Conservation (phyloP, 192 early-diverging fungal species). For the Podila verticillata region DNA sequence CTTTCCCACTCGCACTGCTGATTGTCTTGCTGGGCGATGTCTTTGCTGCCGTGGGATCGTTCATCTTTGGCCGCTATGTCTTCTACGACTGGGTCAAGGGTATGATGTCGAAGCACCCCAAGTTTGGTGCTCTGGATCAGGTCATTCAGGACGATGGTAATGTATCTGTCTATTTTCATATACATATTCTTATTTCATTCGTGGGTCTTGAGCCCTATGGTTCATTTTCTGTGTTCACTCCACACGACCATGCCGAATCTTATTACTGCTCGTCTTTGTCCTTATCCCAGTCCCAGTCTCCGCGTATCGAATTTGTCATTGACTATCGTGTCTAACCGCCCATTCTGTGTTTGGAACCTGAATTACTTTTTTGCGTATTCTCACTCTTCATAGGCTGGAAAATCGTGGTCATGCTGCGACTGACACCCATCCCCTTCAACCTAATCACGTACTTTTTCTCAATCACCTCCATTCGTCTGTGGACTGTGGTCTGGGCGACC, state of each 20-base stretch:
- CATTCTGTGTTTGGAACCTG: background rate
- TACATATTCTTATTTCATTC: no score
- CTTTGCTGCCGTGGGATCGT: constrained; percentile 43
- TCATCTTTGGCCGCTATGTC: constrained; percentile 56
- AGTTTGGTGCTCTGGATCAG: constrained; percentile 48
- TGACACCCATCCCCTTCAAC: constrained; percentile 56
- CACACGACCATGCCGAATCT: background rate
- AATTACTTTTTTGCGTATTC: background rate
- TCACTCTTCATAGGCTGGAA: constrained; percentile 51
- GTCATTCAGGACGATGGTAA: constrained; percentile 58
- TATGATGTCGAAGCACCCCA: constrained; percentile 51
- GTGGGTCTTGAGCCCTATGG: background rate
- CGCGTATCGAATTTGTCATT: no score
- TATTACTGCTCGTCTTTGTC: background rate
- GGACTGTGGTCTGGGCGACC: constrained; percentile 55
- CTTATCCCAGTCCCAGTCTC: background rate
- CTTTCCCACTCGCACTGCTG: constrained; percentile 37
- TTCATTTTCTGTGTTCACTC: background rate
- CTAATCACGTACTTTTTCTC: constrained; percentile 59
- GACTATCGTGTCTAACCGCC: no score
- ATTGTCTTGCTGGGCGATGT: constrained; percentile 49
- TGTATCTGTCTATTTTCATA: background rate
- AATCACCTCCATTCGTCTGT: constrained; percentile 51
- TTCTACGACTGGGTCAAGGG: constrained; percentile 56
- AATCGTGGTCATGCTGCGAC: constrained; percentile 58